Evolutionary conservation across 352 stramenopile species (phyloP), one percentile per base, ranked within the genome.

Genomic region (Globisporangium nagaii): DNA sequence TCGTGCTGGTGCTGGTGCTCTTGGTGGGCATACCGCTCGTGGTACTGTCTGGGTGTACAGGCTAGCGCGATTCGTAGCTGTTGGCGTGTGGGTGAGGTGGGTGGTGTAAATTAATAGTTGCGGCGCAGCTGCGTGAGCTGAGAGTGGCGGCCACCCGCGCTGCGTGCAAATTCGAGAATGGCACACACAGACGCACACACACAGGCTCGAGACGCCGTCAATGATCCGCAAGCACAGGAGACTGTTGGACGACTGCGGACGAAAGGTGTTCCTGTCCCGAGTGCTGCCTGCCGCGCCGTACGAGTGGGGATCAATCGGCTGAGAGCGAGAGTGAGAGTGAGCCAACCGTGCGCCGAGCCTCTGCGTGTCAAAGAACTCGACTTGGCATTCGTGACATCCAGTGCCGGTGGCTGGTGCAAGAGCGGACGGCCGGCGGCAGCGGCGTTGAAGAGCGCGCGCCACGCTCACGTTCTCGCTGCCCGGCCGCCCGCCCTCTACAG

Each of bases 31-130:
- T 47, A 15, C 24, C 41, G 13, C 25, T 28, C 20, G 8, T 32
- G 41, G 5, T 28, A 10, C 12, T 31, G 41, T 47, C 13, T 31
- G 34, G 20, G 35, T 4, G 19, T 46, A 46, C 40, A 46, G 30
- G 12, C 41, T 20, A 47, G 41, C 24, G 13, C 35, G 22, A 41
- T 15, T 12, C 30, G 40, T 31, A n/a, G n/a, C n/a, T n/a, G 22
- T 46, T 31, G 40, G 20, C 41, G 31, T 47, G 41, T 22, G 4
- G 20, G n/a, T 34, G 24, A 22, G 31, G 41, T 46, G 20, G 40
- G 4, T 46, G 40, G 41, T 28, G 41, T 47, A 47, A 47, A 47
- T n/a, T 47, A 47, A 53, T 53, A 53, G 31, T 53, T 53, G 47
- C 47, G 32, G 24, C 47, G 32, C 45, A 19, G 31, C 25, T 39